Evolutionary conservation across 805 yeast species (phyloP).

Genomic region (Gaillardinia entomophila): DNA sequence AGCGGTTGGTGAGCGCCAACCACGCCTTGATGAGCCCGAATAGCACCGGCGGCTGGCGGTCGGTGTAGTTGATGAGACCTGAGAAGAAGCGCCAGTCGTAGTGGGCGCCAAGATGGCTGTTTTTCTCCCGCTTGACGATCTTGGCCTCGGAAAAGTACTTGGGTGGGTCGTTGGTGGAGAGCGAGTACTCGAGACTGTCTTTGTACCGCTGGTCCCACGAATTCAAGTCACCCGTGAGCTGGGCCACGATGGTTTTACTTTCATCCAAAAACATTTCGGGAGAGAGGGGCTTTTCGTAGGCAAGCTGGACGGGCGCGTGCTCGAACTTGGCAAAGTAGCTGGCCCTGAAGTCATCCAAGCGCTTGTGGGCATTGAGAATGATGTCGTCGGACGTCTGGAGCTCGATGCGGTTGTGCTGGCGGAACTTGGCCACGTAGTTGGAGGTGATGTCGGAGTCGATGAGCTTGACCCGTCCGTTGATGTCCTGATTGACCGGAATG

Average conservation of each 20-base stretch:
- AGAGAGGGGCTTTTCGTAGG: slow-evolving; percentile 5
- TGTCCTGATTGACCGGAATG: slow-evolving; percentile 14
- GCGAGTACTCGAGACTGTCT: slow-evolving; percentile 10
- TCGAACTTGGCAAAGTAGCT: not conserved
- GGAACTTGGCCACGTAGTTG: slow-evolving; percentile 1
- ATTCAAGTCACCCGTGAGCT: slow-evolving; percentile 1
- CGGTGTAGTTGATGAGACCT: slow-evolving; percentile 12
- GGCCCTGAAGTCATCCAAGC: slow-evolving; percentile 6
- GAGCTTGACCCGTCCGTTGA: slow-evolving; percentile 3
- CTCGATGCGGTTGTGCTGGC: not conserved
- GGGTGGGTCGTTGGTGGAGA: slow-evolving; percentile 10
- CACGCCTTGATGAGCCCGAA: slow-evolving; percentile 18
- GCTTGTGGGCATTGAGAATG: slow-evolving; percentile 9
- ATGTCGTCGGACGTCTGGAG: slow-evolving; percentile 3
- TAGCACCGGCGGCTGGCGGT: slow-evolving; percentile 14
- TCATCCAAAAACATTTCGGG: slow-evolving; percentile 20
- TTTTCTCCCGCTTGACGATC: slow-evolving; percentile 10
- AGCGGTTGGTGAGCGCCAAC: slow-evolving; percentile 21
- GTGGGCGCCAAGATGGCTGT: slow-evolving; percentile 24
- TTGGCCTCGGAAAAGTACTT: slow-evolving; percentile 30
- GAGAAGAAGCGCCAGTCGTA: slow-evolving; percentile 35
- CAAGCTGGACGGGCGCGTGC: not conserved
- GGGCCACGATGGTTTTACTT: slow-evolving; percentile 8
- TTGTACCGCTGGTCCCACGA: slow-evolving; percentile 8
- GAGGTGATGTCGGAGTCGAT: slow-evolving; percentile 5